A percentile compares a stretch with the other conserved stretches of the same genome.
phyloP scores from a whole-genome alignment of 179 eudicot genomes.

The Spergularia azorica region DNA sequence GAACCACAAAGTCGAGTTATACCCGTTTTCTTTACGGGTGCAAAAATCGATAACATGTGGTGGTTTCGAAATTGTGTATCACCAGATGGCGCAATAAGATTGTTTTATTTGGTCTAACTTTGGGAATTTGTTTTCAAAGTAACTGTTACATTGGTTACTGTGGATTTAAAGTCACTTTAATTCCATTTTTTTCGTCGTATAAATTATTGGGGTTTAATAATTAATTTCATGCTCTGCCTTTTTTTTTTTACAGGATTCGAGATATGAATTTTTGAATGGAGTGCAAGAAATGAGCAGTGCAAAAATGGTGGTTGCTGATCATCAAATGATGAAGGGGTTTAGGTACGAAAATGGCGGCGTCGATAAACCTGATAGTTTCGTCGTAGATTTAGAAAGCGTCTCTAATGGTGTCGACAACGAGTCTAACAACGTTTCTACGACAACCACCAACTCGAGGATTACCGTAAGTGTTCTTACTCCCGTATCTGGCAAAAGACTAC shows the following conservation, averaged over 20 bases:
- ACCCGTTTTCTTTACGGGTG: too few species aligned
- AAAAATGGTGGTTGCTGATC: slow-evolving; percentile 37
- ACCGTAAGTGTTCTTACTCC: slow-evolving; percentile 42
- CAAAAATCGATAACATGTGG: background rate
- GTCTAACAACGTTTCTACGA: slow-evolving; percentile 13
- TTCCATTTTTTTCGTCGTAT: background rate
- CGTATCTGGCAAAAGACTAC: background rate
- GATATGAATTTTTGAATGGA: slow-evolving; percentile 16
- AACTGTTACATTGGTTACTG: slow-evolving; percentile 24
- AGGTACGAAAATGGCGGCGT: slow-evolving; percentile 33
- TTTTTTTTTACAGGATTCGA: slow-evolving; percentile 16
- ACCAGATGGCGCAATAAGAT: background rate
- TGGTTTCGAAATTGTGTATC: background rate
- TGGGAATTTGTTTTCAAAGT: background rate
- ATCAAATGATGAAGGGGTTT: slow-evolving; percentile 36
- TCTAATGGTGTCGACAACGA: slow-evolving; percentile 52
- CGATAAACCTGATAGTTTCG: slow-evolving; percentile 49
- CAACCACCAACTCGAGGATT: slow-evolving; percentile 53
- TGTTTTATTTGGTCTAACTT: too few species aligned
- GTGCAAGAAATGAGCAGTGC: slow-evolving; percentile 31
- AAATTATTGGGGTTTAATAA: background rate
- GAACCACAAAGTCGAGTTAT: background rate
- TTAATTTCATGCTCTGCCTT: background rate
- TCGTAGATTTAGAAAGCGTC: slow-evolving; percentile 59
- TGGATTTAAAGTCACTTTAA: slow-evolving; percentile 14